Evolutionary conservation across 148 eudicot species (phyloP).

Genomic region (Simmondsia chinensis): DNA sequence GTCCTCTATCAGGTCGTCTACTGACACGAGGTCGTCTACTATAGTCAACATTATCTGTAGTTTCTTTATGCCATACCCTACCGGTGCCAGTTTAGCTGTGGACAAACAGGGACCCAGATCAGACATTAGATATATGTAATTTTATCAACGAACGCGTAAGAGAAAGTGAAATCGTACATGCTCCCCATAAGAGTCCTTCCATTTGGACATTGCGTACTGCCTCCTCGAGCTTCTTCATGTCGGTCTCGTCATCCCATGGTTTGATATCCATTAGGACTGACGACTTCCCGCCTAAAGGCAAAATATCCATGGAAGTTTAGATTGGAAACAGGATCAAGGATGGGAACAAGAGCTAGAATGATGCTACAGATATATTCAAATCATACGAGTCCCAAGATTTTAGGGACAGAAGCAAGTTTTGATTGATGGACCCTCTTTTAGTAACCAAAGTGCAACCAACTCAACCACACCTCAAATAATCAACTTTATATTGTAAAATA

Average conservation of each 20-base stretch:
- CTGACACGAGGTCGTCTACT: constrained; percentile 88
- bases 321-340: too few species aligned
- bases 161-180: constrained; percentile 58
- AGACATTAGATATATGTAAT: too few species aligned
- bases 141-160: too few species aligned
- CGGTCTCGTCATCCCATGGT: constrained; percentile 99
- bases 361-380: too few species aligned
- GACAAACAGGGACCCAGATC: not conserved
- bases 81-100: constrained; percentile 84
- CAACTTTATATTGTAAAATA: too few species aligned
- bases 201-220: constrained; percentile 73
- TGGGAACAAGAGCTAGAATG: too few species aligned
- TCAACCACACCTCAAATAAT: too few species aligned
- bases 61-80: constrained; percentile 94
- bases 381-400: too few species aligned
- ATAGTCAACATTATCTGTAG: constrained; percentile 84
- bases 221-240: constrained; percentile 91
- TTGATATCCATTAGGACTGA: constrained; percentile 91
- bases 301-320: too few species aligned
- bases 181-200: constrained; percentile 96
- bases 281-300: constrained; percentile 69
- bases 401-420: too few species aligned
- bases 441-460: too few species aligned
- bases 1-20: constrained; percentile 76
- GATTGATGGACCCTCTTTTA: too few species aligned